Evolutionary conservation across 2,329 filamentous ascomycete species (phyloP), one percentile per base, ranked within the genome.

Genomic region (Diplodia sapinea): DNA sequence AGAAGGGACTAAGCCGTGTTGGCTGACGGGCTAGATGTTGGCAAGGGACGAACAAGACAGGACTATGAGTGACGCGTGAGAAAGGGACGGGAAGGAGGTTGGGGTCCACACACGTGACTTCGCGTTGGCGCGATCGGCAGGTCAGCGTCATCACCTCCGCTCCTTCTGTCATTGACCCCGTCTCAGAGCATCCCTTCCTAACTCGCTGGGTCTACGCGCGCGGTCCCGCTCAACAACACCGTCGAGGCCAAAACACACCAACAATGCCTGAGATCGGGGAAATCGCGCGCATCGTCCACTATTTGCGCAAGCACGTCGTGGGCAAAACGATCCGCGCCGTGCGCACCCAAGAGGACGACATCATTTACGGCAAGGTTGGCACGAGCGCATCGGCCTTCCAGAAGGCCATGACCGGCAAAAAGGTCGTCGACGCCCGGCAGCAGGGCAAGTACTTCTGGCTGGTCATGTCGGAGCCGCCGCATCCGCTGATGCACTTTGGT

Each of bases 361-460:
- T 91, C 75, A 86, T 99, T 6, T 99, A 94, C 79, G 93, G 94
- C 72, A 97, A 98, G 79, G 93, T 89, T 23, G 93, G 94, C 36
- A 96, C 91, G 0, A 92, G 86, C 20, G 92, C 90, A 0, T 79
- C 86, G 0, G 90, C 89, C 36, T 93, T 99, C 70, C 84, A 91
- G 72, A 85, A 87, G 66, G 88, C 90, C 1, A 83, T 97, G 74
- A 85, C 85, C 3, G 93, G 92, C 4, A 94, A 91, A 74, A 92
- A 88, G 74, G 88, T 91, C 38, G 73, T 86, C 50, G 86, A 84
- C 65, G 91, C 91, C 4, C 91, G 91, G 4, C 93, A 91, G 69
- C 95, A 97, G 77, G 95, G 95, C 11, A 99, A 98, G 85, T 98
- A 98, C 76, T 98, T 99, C 78, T 99, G 95, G 84, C 83, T 98